Evolutionary conservation across 139 green algal genomes (phyloP), one percentile per base, ranked within the genome.

Genomic region (Chlorella sp.): DNA sequence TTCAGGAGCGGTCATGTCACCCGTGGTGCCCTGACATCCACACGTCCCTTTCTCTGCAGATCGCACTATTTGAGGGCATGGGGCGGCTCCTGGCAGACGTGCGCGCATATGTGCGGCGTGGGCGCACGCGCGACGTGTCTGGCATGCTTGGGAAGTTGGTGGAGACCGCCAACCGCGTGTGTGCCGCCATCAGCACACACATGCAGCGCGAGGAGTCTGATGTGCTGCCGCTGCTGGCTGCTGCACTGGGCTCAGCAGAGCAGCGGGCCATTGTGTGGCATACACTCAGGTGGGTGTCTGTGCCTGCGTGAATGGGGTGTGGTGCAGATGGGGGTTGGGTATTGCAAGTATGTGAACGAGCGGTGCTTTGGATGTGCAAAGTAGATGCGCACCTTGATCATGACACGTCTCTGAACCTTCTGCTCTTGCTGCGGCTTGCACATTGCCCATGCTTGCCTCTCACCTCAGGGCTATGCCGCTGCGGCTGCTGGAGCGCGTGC

Each of bases 381-480:
- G n/a, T n/a, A n/a, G n/a, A n/a, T n/a, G n/a, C n/a, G n/a, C n/a
- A n/a, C n/a, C n/a, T n/a, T n/a, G n/a, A n/a, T n/a, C n/a, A n/a
- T n/a, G n/a, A n/a, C n/a, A n/a, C n/a, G n/a, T n/a, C n/a, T n/a
- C n/a, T n/a, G n/a, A n/a, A n/a, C n/a, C n/a, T n/a, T n/a, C n/a
- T n/a, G n/a, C n/a, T n/a, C n/a, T n/a, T n/a, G n/a, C n/a, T n/a
- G n/a, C n/a, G n/a, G n/a, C n/a, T n/a, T n/a, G n/a, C n/a, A n/a
- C n/a, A n/a, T n/a, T n/a, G n/a, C n/a, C n/a, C n/a, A n/a, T n/a
- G n/a, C n/a, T n/a, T n/a, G n/a, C n/a, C n/a, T n/a, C n/a, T n/a
- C n/a, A n/a, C n/a, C n/a, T n/a, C n/a, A 77, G 80, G 0, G 92
- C 91, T 3, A 98, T 98, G 94, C 94, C 94, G 61, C 86, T 98